Evolutionary conservation across 768 basidiomycete species (phyloP).

Genomic region (Sistotremastrum suecicum): DNA sequence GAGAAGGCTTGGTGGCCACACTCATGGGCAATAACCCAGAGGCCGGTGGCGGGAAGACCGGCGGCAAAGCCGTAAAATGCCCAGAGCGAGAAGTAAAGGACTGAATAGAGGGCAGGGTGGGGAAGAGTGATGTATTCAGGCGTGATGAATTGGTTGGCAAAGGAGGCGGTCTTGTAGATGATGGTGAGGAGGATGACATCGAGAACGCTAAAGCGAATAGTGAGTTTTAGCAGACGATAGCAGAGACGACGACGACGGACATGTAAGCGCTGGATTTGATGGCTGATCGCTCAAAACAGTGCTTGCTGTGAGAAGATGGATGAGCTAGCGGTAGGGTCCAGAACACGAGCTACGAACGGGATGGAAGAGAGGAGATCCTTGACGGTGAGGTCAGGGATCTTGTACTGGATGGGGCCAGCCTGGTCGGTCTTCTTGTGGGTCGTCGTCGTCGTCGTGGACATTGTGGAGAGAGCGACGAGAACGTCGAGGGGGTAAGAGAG

Average conservation of each 20-base stretch:
- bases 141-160: slow-evolving; percentile 48
- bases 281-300: slow-evolving; percentile 87
- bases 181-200: slow-evolving; percentile 57
- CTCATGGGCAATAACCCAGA: slow-evolving; percentile 93
- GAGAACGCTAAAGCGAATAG: slow-evolving; percentile 36
- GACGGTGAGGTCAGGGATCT: slow-evolving; percentile 71
- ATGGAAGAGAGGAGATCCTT: slow-evolving; percentile 78
- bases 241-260: slow-evolving; percentile 25
- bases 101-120: slow-evolving; percentile 44
- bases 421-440: too few species aligned
- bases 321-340: slow-evolving; percentile 1
- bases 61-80: slow-evolving; percentile 66
- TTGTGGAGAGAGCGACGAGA: too few species aligned
- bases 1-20: slow-evolving; percentile 97
- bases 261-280: slow-evolving; percentile 66
- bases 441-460: too few species aligned
- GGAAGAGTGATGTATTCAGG: slow-evolving; percentile 41
- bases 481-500: too few species aligned
- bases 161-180: slow-evolving; percentile 53
- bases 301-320: slow-evolving; percentile 31
- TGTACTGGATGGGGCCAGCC: slow-evolving; percentile 11
- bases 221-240: slow-evolving; percentile 1
- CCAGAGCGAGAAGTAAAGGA: slow-evolving; percentile 59
- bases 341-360: slow-evolving; percentile 40
- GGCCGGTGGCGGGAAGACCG: slow-evolving; percentile 79